Percentiles rank a stretch among this genome's conserved stretches.
Conservation (phyloP, 1,284 basidiomycete genomes). For the Phlebopus sp. region DNA sequence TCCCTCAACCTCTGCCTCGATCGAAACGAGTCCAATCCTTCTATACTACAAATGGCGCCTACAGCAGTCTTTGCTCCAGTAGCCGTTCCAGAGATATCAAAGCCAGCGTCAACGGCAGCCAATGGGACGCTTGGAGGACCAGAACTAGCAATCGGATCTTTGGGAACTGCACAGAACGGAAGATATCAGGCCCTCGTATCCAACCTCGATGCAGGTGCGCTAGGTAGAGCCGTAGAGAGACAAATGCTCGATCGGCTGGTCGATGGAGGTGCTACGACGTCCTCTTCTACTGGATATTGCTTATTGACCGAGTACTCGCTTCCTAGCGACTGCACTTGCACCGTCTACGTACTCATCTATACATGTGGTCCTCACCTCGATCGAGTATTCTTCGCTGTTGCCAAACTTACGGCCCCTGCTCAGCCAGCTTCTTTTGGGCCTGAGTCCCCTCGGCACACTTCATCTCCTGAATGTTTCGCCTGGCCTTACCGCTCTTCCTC, state of each 20-base stretch:
- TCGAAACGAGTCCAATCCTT: not conserved
- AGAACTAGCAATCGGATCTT: constrained; percentile 71
- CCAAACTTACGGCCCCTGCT: constrained; percentile 56
- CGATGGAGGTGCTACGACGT: constrained; percentile 56
- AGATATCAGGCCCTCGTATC: constrained; percentile 68
- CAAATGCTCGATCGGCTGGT: constrained; percentile 75
- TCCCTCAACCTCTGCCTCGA: not conserved
- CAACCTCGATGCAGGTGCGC: constrained; percentile 44
- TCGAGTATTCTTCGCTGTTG: constrained; percentile 59
- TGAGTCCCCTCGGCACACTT: constrained; percentile 65
- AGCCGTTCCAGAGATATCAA: constrained; percentile 14
- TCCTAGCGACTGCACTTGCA: constrained; percentile 55
- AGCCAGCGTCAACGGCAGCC: not conserved
- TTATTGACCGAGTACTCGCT: constrained; percentile 13
- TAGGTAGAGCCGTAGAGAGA: constrained; percentile 53
- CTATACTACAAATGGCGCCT: constrained; percentile 50
- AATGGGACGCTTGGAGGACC: constrained; percentile 38
- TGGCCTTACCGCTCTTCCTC: constrained; percentile 43
- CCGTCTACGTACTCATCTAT: constrained; percentile 60
- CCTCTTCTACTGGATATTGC: constrained; percentile 8
- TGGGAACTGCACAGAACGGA: constrained; percentile 69
- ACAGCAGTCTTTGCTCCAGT: constrained; percentile 44
- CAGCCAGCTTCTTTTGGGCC: constrained; percentile 52
- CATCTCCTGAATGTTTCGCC: constrained; percentile 56
- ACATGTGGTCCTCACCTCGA: constrained; percentile 56